Conservation (phyloP, 2,329 filamentous ascomycete genomes). For the Gyromitra esculenta region DNA sequence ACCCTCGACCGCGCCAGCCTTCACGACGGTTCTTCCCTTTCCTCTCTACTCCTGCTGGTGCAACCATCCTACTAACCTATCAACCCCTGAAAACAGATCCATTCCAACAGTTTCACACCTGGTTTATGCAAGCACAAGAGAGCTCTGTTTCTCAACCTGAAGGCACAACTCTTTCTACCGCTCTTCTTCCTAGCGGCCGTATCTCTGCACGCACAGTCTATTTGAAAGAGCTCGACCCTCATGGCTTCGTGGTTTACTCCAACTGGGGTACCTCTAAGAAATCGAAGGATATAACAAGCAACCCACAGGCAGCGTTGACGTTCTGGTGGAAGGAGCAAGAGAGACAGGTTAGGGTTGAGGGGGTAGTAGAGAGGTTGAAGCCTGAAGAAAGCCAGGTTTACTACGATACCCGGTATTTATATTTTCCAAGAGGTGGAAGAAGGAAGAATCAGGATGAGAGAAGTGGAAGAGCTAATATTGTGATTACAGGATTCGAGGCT, state of each 20-base stretch:
- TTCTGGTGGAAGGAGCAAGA: slow-evolving; percentile 92
- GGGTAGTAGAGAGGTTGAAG: slow-evolving; percentile 72
- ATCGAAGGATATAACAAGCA: slow-evolving; percentile 74
- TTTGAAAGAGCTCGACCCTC: slow-evolving; percentile 87
- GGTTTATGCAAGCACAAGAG: slow-evolving; percentile 80
- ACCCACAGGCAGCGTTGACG: slow-evolving; percentile 81
- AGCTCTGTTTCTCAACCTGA: slow-evolving; percentile 78
- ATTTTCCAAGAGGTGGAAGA: slow-evolving; percentile 4
- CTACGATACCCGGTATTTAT: slow-evolving; percentile 67
- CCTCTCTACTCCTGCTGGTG: not conserved
- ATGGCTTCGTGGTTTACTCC: slow-evolving; percentile 89
- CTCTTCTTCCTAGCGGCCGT: slow-evolving; percentile 80
- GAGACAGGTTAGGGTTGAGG: slow-evolving; percentile 91
- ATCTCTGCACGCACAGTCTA: slow-evolving; percentile 90
- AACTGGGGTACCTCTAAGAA: slow-evolving; percentile 85
- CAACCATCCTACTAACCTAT: slow-evolving; percentile 14
- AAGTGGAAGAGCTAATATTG: slow-evolving; percentile 64
- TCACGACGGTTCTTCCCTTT: slow-evolving; percentile 58
- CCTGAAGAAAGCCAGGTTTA: slow-evolving; percentile 76
- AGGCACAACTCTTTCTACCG: slow-evolving; percentile 87
- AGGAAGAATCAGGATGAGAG: not conserved
- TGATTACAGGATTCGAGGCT: slow-evolving; percentile 77
- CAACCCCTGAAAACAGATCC: slow-evolving; percentile 63
- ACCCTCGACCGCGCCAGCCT: slow-evolving; percentile 72
- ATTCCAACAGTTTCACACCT: slow-evolving; percentile 84